Conservation (phyloP, 2,329 filamentous ascomycete genomes). For the Fusarium sp. region DNA sequence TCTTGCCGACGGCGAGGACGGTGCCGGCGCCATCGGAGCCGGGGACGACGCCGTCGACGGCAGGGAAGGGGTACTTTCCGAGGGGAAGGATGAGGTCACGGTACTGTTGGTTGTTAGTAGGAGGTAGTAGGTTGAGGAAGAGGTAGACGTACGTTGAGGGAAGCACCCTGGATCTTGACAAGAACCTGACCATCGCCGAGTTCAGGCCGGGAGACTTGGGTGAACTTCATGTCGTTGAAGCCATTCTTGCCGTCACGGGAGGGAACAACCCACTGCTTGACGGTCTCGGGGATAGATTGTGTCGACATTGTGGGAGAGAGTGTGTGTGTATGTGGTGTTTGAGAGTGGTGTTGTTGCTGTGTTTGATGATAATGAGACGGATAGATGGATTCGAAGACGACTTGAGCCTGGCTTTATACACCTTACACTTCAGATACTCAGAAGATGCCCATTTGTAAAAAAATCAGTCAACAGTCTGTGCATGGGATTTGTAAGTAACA, state of each 20-base stretch:
- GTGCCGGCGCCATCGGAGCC: conserved; percentile 66
- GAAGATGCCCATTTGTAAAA: conserved; percentile 6
- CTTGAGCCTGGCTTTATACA: conserved; percentile 20
- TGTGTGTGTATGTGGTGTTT: neutral
- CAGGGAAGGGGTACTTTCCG: conserved; percentile 60
- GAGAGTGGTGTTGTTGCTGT: neutral
- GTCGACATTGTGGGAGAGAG: conserved; percentile 37
- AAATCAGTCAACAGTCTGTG: conserved; percentile 11
- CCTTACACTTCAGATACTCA: neutral
- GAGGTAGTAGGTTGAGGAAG: neutral
- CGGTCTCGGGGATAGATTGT: conserved; percentile 53
- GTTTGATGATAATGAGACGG: neutral
- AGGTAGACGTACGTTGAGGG: conserved; percentile 57
- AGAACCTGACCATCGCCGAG: conserved; percentile 77
- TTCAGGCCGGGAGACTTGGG: conserved; percentile 66
- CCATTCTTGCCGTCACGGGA: conserved; percentile 53
- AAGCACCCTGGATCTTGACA: conserved; percentile 68
- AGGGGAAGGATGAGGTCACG: conserved; percentile 63
- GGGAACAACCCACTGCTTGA: conserved; percentile 67
- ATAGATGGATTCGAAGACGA: neutral
- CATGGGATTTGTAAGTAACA: conserved; percentile 36
- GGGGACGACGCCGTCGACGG: conserved; percentile 58
- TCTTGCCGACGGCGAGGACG: conserved; percentile 62
- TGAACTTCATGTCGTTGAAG: conserved; percentile 69
- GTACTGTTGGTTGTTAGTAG: conserved; percentile 49